These are phyloP conservation scores for Cornus suecica DNA, from an alignment of 148 eudicot species.

Conservation along the genomic window DNA sequence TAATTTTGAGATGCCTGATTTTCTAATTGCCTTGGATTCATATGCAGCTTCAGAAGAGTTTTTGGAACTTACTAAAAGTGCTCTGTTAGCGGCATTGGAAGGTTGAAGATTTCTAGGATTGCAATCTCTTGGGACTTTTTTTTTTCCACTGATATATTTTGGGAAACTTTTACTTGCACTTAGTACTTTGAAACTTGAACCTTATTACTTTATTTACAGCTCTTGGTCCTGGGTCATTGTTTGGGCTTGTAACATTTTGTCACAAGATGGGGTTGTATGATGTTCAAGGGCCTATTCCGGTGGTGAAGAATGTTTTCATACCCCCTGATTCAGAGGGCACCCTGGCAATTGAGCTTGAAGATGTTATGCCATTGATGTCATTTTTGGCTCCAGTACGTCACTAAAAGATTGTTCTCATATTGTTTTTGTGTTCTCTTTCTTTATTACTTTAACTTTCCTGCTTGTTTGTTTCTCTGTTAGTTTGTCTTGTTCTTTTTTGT, in stretches of 20 bases:
- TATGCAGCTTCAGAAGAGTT: slow-evolving; percentile 94
- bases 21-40: slow-evolving; percentile 7
- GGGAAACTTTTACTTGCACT: neutral
- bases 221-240: slow-evolving; percentile 85
- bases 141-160: too few relatives aligned
- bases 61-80: slow-evolving; percentile 91
- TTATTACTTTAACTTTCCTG: neutral
- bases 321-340: slow-evolving; percentile 67
- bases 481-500: neutral
- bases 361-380: slow-evolving; percentile 88
- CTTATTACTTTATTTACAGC: slow-evolving; percentile 38
- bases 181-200: neutral
- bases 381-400: slow-evolving; percentile 93
- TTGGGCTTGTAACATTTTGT: slow-evolving; percentile 94
- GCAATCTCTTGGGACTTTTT: neutral
- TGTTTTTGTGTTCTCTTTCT: neutral
- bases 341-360: slow-evolving; percentile 72
- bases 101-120: slow-evolving; percentile 38
- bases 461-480: neutral
- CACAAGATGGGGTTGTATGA: slow-evolving; percentile 91
- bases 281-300: slow-evolving; percentile 96
- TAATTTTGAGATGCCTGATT: neutral
- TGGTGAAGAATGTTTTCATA: slow-evolving; percentile 79
- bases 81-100: slow-evolving; percentile 88
- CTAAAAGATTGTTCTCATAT: slow-evolving; percentile 2